Base-by-base conservation (phyloP, 441 rosid species). In the Populus tomentosa region DNA sequence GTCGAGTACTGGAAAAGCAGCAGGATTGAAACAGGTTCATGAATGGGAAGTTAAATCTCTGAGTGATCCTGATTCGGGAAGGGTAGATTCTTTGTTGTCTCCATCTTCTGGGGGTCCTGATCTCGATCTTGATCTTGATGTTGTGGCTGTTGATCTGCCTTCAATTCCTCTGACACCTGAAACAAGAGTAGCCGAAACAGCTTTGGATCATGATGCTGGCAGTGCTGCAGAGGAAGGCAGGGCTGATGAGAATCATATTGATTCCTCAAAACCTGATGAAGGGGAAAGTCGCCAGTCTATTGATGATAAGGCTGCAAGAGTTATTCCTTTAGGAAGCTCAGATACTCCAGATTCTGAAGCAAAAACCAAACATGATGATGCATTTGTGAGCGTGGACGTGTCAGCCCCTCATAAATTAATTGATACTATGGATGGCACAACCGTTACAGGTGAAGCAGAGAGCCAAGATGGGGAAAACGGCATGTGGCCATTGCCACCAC, bases 31-130 rank as follows among this genome's bases (percentile, higher is more conserved):
- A 21, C 72, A 67, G 75, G 87, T 82, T 78, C 76, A 76, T 40
- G 90, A 82, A 80, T 86, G 40, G 80, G 96, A 88, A 82, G 72
- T 40, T 73, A 70, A 75, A 36, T 82, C 82, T 10, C 66, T 32
- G 74, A 74, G 72, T 35, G 90, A 85, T 83, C 79, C 86, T 67
- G 53, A 50, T 80, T 71, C 33, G 69, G 77, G 67, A 70, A 24
- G 61, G 73, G 33, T 76, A 64, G 82, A 77, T 42, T 80, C 80
- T 71, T 72, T 92, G 14, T 66, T 72, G 70, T 82, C 88, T 75
- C 76, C 75, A 78, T 77, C 80, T 62, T 35, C 24, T 9, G 89
- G 79, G 70, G 83, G 75, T 82, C 74, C 88, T 24, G 78, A 73
- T 82, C 74, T 87, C 21, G 78, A 79, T 81, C 74, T 86, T 72